Evolutionary conservation across 352 stramenopile genomes (phyloP).

Genomic region (Paralagenidium karlingii): DNA sequence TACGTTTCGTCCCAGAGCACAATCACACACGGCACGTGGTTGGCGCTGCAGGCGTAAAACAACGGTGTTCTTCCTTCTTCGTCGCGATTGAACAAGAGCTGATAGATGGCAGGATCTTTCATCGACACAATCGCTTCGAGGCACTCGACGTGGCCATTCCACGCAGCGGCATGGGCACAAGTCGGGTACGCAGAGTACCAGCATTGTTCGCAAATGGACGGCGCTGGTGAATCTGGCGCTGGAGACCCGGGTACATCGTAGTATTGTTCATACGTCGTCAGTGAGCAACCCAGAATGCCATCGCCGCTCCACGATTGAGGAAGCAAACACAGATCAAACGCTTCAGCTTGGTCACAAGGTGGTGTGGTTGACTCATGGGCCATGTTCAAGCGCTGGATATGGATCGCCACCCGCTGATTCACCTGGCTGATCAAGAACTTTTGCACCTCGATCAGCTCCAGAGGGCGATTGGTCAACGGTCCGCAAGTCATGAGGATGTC

Average conservation of each 20-base stretch:
- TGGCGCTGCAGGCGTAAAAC: constrained; percentile 60
- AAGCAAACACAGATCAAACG: no score
- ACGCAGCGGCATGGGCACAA: constrained; percentile 35
- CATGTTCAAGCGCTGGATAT: no score
- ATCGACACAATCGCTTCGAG: constrained; percentile 22
- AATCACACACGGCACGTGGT: constrained; percentile 28
- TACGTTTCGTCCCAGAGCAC: no score
- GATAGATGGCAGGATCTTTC: not conserved
- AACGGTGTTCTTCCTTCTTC: constrained; percentile 48
- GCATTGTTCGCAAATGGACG: constrained; percentile 30
- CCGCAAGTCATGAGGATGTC: no score
- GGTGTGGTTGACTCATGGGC: no score
- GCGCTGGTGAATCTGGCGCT: not conserved
- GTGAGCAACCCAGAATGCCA: constrained; percentile 25
- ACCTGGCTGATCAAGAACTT: no score
- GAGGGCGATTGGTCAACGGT: no score
- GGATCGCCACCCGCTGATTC: no score
- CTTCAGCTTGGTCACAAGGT: no score
- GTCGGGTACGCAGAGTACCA: constrained; percentile 40
- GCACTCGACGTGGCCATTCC: constrained; percentile 35
- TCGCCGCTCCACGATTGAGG: no score
- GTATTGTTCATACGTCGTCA: constrained; percentile 41
- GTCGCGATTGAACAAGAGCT: constrained; percentile 25
- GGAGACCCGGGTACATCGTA: constrained; percentile 15
- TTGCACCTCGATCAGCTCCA: no score